These are phyloP conservation scores for Cystodermella granulosa DNA, from an alignment of 1,284 basidiomycete genomes.

Conservation along the genomic window DNA sequence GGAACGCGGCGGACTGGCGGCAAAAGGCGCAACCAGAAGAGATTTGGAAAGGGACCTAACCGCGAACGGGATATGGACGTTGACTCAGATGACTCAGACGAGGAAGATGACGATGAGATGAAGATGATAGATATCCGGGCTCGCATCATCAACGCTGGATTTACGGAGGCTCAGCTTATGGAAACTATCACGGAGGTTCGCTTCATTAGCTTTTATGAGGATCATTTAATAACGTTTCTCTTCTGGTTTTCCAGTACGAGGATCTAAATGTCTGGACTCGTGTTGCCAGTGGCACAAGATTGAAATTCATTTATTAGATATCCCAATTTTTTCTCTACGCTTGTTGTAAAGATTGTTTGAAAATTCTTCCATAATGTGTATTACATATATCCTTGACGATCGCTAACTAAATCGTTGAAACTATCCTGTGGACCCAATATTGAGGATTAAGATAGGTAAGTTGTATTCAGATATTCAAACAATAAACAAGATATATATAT, in stretches of 20 bases:
- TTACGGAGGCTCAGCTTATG: slow-evolving; percentile 85
- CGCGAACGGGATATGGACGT: slow-evolving; percentile 66
- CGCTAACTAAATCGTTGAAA: too few relatives aligned
- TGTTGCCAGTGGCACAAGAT: slow-evolving; percentile 70
- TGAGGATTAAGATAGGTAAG: too few relatives aligned
- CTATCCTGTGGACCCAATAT: too few relatives aligned
- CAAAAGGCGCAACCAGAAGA: slow-evolving; percentile 39
- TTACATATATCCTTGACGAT: too few relatives aligned
- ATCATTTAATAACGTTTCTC: slow-evolving; percentile 6
- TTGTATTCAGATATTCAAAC: too few relatives aligned
- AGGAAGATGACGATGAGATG: slow-evolving; percentile 57
- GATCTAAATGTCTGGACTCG: slow-evolving; percentile 71
- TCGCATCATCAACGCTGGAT: slow-evolving; percentile 79
- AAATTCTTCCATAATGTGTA: too few relatives aligned
- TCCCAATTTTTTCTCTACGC: slow-evolving; percentile 7
- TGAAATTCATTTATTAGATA: slow-evolving; percentile 48
- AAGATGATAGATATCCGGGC: slow-evolving; percentile 80
- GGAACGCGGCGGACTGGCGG: slow-evolving; percentile 32
- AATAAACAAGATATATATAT: too few relatives aligned
- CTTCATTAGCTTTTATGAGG: slow-evolving; percentile 11
- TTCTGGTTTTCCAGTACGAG: slow-evolving; percentile 62
- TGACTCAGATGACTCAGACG: slow-evolving; percentile 60
- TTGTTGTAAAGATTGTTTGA: too few relatives aligned
- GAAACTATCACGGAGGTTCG: slow-evolving; percentile 75
- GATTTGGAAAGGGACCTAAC: slow-evolving; percentile 63